Evolutionary conservation across 2,329 filamentous ascomycete species (phyloP).

Genomic region (Ophiostoma montium): DNA sequence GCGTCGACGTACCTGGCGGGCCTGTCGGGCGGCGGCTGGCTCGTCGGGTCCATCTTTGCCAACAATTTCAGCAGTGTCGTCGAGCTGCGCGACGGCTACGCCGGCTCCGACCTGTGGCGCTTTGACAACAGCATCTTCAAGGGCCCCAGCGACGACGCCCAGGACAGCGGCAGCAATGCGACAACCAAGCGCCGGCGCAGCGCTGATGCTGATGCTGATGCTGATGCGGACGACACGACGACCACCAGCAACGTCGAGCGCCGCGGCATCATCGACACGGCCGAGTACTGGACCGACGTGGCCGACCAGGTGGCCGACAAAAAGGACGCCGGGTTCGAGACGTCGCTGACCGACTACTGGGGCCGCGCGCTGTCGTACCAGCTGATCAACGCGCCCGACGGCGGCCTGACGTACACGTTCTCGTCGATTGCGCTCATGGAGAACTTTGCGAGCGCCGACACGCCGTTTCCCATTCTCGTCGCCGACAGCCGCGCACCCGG

Average conservation of each 20-base stretch:
- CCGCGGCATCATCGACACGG: conserved; percentile 16
- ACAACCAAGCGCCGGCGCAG: not conserved
- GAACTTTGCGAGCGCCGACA: conserved; percentile 26
- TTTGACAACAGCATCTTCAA: conserved; percentile 23
- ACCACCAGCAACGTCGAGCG: conserved; percentile 5
- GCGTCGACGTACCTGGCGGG: conserved; percentile 68
- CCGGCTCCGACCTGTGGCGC: conserved; percentile 20
- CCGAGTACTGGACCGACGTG: conserved; percentile 46
- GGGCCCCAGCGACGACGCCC: conserved; percentile 18
- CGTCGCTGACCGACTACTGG: conserved; percentile 79
- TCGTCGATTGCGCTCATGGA: conserved; percentile 46
- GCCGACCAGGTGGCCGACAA: conserved; percentile 45
- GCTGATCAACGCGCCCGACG: conserved; percentile 60
- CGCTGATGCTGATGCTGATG: too few relatives aligned
- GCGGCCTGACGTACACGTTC: conserved; percentile 66
- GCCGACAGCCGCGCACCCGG: conserved; percentile 33
- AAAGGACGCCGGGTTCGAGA: conserved; percentile 46
- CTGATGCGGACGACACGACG: too few relatives aligned
- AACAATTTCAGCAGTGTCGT: conserved; percentile 72
- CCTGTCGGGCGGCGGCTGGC: conserved; percentile 71
- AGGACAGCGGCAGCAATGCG: conserved; percentile 9
- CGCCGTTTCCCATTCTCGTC: conserved; percentile 36
- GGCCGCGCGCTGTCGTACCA: conserved; percentile 77
- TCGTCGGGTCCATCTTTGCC: conserved; percentile 65
- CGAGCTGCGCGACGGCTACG: conserved; percentile 32